Base-by-base conservation (phyloP, 345 rosid genomes). In the Brassica carinata region DNA sequence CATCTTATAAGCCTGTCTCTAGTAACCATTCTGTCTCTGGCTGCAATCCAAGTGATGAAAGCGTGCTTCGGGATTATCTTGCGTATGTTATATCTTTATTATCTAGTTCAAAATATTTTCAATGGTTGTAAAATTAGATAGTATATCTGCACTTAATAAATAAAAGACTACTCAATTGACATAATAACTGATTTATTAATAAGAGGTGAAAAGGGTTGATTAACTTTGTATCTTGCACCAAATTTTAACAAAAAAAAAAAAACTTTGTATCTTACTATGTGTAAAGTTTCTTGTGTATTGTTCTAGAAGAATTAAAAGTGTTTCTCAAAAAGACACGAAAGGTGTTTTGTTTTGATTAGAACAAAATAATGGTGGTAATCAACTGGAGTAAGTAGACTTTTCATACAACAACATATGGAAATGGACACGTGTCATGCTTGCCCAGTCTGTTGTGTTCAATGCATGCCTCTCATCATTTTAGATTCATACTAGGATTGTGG, bases 381-480 rank as follows among this genome's bases (percentile, higher is more conserved):
- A 58, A 59, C 19, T 43, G 2, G 45, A 74, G 65, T 45, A 80
- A 69, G 83, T 80, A 74, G 83, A 80, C 83, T 80, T 74, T 62
- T 59, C 5, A 6, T 45, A 40, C 31, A 67, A 73, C 82, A 65
- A 59, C 70, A 73, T 45, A 69, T 57, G 45, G 8, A 31, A 62
- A n/a, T 68, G 8, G 34, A 74, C 79, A 80, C 79, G 79, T 80
- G 65, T 53, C 78, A 48, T 18, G 1, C 19, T 48, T 48, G 17
- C 4, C 4, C 36, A 38, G 73, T 2, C 45, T 73, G 34, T 0
- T 72, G 48, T 58, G 73, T 79, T 59, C 5, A 80, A 80, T 80
- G 79, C 79, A 79, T 74, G 70, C 58, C 33, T 15, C 70, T 23
- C 83, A 74, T 79, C 70, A 79, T 79, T 79, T 79, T 73, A 79